Conservation (phyloP, 306 rosid species). For the Corylus heterophylla region DNA sequence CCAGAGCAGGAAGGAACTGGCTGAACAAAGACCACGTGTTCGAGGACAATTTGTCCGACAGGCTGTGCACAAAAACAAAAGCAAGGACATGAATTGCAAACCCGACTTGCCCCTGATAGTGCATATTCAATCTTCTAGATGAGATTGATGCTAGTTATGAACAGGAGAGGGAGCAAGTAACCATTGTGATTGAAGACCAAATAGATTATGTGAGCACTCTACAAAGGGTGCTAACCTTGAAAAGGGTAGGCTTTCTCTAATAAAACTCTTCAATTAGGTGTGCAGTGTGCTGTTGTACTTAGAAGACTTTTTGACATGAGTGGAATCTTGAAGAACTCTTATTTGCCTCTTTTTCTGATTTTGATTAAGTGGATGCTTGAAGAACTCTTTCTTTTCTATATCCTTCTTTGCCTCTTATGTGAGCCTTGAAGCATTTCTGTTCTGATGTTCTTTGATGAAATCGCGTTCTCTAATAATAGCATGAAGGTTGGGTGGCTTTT, state of each 20-base stretch:
- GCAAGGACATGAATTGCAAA: conserved; percentile 13
- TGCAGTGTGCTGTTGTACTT: conserved; percentile 5
- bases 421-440: not conserved
- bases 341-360: not conserved
- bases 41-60: conserved; percentile 23
- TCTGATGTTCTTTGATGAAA: not conserved
- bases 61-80: conserved; percentile 4
- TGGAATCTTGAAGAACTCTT: conserved; percentile 10
- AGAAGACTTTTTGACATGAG: not conserved
- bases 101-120: not conserved
- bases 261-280: not conserved
- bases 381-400: not conserved
- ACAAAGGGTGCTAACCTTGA: not conserved
- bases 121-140: not conserved
- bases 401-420: not conserved
- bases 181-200: not conserved
- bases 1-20: conserved; percentile 25
- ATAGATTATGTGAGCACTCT: not conserved
- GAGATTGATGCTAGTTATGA: not conserved
- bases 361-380: conserved; percentile 8
- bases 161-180: not conserved
- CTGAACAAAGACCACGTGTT: conserved; percentile 29
- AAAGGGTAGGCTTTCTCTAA: not conserved
- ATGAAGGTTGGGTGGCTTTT: too few relatives aligned
- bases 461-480: too few relatives aligned